phyloP scores from a whole-genome alignment of 2,329 filamentous ascomycete species.

The Huntiella abstrusa region DNA sequence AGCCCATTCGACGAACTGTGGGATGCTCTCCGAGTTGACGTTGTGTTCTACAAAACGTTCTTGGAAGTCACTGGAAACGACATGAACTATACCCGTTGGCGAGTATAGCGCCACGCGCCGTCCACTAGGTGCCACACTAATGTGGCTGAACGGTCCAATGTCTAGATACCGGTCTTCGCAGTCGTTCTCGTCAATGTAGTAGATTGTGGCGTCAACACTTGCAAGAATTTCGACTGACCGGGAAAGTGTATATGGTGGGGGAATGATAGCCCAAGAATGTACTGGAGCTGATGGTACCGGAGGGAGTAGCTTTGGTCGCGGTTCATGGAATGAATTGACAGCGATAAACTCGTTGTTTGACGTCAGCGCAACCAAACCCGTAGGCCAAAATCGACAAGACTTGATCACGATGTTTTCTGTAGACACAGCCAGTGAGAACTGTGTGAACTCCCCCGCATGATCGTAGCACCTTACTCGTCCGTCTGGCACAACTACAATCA shows the following conservation, averaged over 20 bases:
- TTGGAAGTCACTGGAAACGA: slow-evolving; percentile 90
- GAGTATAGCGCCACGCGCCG: slow-evolving; percentile 79
- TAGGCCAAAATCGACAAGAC: too few species aligned
- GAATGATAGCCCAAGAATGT: slow-evolving; percentile 74
- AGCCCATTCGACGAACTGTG: slow-evolving; percentile 86
- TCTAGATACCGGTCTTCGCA: slow-evolving; percentile 82
- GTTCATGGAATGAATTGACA: slow-evolving; percentile 80
- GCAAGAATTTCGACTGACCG: slow-evolving; percentile 83
- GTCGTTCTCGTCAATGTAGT: slow-evolving; percentile 72
- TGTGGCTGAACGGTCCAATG: slow-evolving; percentile 79
- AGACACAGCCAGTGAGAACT: slow-evolving; percentile 79
- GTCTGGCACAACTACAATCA: slow-evolving; percentile 75
- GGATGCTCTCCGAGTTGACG: slow-evolving; percentile 65
- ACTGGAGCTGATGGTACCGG: slow-evolving; percentile 59
- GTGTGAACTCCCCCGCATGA: slow-evolving; percentile 84
- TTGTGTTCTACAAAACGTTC: slow-evolving; percentile 82
- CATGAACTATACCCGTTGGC: slow-evolving; percentile 66
- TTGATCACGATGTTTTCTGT: slow-evolving; percentile 24
- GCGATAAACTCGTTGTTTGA: slow-evolving; percentile 73
- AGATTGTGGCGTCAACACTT: slow-evolving; percentile 67
- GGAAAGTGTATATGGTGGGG: slow-evolving; percentile 74
- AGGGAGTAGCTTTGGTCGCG: slow-evolving; percentile 67
- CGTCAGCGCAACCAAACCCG: slow-evolving; percentile 82
- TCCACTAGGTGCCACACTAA: slow-evolving; percentile 79
- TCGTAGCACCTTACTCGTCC: slow-evolving; percentile 83